Evolutionary conservation across 805 yeast species (phyloP), one percentile per base, ranked within the genome.

Genomic region (Metschnikowia shivogae): DNA sequence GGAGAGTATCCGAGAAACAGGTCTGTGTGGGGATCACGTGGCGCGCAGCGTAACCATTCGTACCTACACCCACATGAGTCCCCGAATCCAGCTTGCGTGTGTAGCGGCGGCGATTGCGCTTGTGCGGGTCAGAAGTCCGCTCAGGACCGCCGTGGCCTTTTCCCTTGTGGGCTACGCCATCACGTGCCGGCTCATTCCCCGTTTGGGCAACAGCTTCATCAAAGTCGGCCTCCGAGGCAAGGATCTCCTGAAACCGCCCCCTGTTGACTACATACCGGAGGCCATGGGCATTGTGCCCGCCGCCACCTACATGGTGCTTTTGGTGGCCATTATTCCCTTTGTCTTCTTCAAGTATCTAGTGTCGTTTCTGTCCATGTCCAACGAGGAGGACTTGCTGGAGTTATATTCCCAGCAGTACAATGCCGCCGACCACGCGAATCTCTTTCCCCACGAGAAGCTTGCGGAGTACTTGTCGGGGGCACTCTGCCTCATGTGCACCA

Each of bases 251-350:
- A 93, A 93, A 62, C 63, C 61, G n/a, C 80, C 79, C n/a, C 95
- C 95, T 0, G 71, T 81, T 2, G 42, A 27, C 9, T 64, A 60
- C 32, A 74, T 89, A 8, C 93, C 99, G 1, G 99, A 93, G 67
- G 79, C 95, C 0, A 82, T 92, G 72, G 99, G 99, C n/a, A 84
- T 89, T 2, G 84, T 92, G 0, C 78, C 89, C 5, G 93, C 96
- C 0, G 73, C 86, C 4, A 82, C 89, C 0, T 89, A 90, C 61
- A 63, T 93, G 44, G 81, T 89, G 52, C 63, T 86, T 34, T 84
- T 93, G 87, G 78, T 89, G 57, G 74, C 85, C 51, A 84, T 88
- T 62, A 86, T 92, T 34, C 99, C 99, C 28, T 87, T 89, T 59
- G 68, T 89, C 60, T 92, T 92, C 61, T 82, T 81, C 71, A 84